Base-by-base conservation (phyloP, 2,329 filamentous ascomycete genomes). In the Talaromyces piceae region DNA sequence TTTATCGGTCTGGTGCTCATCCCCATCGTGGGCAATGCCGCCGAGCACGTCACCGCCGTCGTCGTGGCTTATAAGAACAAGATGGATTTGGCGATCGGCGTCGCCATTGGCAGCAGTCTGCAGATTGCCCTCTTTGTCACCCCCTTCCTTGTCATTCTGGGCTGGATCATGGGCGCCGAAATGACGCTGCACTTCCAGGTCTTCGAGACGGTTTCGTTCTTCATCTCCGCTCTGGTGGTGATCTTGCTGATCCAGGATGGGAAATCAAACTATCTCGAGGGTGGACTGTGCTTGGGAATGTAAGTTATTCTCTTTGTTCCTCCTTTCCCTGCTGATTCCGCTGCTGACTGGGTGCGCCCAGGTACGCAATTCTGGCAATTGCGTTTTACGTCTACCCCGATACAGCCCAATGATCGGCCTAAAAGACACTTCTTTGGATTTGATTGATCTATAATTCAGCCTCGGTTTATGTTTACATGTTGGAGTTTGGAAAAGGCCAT, bases 101-200 rank as follows among this genome's bases (percentile, higher is more conserved):
- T 91, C 47, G 87, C 87, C 25, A 87, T 91, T 61, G 87, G 87
- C 43, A 88, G 84, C 53, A 88, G 84, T 66, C 83, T 91, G 65
- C 87, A 91, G 69, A 91, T 91, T 61, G 87, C 87, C 20, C 76
- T 91, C 43, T 82, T 90, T 41, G 87, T 91, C 45, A 91, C 87
- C 1, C 87, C 87, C 0, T 85, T 87, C 69, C 74, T 91, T 49
- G 87, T 91, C 49, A 82, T 91, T 57, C 76, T 91, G 31, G 87
- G 87, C 54, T 91, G 87, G 87, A 83, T 86, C 58, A 81, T 88
- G 68, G 77, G 78, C 49, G 73, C 81, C 56, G 78, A 81, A 22
- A 89, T 90, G 86, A 86, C 85, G 5, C 76, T 91, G 39, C 85
- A 87, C 64, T 93, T 93, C 63, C 84, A 91, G 72, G 87, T 79